Evolutionary conservation across 2,329 filamentous ascomycete genomes (phyloP).

Genomic region (Pseudopyrenochaeta lycopersici): DNA sequence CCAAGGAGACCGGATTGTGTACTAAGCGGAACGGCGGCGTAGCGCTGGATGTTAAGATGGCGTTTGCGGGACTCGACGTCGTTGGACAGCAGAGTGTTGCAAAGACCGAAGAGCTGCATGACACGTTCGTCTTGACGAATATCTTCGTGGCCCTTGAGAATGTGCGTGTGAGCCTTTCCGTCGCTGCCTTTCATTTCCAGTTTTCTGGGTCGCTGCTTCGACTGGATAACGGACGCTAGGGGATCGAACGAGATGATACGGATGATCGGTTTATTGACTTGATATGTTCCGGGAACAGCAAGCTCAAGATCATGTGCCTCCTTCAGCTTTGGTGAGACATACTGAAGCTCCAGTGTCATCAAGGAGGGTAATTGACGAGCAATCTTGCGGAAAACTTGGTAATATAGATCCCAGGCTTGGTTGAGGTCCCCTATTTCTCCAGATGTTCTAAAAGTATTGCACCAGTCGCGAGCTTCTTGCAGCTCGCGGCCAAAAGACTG

Average conservation of each 20-base stretch:
- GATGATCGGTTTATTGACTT: slow-evolving; percentile 80
- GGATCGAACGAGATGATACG: slow-evolving; percentile 89
- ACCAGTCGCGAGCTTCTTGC: slow-evolving; percentile 95
- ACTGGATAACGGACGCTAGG: slow-evolving; percentile 90
- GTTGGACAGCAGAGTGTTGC: slow-evolving; percentile 92
- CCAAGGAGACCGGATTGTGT: slow-evolving; percentile 95
- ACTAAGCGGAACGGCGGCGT: slow-evolving; percentile 94
- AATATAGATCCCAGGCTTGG: slow-evolving; percentile 98
- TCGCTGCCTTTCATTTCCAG: slow-evolving; percentile 89
- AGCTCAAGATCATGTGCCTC: slow-evolving; percentile 86
- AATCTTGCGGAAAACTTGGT: slow-evolving; percentile 97
- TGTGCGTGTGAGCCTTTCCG: slow-evolving; percentile 84
- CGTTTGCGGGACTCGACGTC: slow-evolving; percentile 97
- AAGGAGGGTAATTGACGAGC: slow-evolving; percentile 91
- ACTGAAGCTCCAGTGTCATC: slow-evolving; percentile 90
- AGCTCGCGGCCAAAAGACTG: slow-evolving; percentile 97
- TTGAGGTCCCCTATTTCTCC: slow-evolving; percentile 93
- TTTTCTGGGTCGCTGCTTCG: slow-evolving; percentile 94
- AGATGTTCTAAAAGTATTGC: slow-evolving; percentile 88
- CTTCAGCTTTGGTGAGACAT: slow-evolving; percentile 94
- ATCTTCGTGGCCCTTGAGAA: slow-evolving; percentile 98
- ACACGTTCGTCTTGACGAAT: slow-evolving; percentile 98
- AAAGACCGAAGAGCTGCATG: slow-evolving; percentile 98
- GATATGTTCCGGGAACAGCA: slow-evolving; percentile 94
- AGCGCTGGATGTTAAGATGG: slow-evolving; percentile 94